Base-by-base conservation (phyloP, 768 basidiomycete genomes). In the Boletus subcaerulescens region DNA sequence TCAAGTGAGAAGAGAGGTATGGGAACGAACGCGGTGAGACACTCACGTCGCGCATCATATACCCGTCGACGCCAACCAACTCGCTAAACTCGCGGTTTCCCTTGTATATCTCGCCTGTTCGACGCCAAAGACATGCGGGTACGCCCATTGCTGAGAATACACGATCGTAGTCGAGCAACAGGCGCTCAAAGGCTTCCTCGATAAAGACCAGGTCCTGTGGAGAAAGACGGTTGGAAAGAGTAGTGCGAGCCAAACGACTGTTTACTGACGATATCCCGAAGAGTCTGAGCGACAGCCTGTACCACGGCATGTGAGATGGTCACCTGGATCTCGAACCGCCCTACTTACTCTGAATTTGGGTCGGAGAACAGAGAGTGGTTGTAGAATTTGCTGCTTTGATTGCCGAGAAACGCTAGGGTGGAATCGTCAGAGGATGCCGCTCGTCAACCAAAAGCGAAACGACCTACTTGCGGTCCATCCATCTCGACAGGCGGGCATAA, bases 81-180 rank as follows among this genome's bases (percentile, higher is more conserved):
- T 93, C 91, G 7, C 93, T 87, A 69, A 99, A 98, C 73, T 96
- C 94, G 52, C 92, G 83, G 68, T 99, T 99, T 42, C 89, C 95
- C 71, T 98, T 98, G 78, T 98, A 98, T 59, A 98, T 98, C 75
- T 98, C 95, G 33, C 96, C 96, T 3, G 96, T 99, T 45, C 96
- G 78, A 26, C 95, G 80, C 96, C 96, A 98, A 7, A 98, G 80
- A 61, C 96, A 99, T 0, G 94, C 94, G 0, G 96, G 96, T 4
- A 98, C 93, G 33, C 93, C 94, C 88, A 99, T 98, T 0, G 92
- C 93, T 49, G 87, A 87, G 72, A 93, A 92, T 14, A 91, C 93
- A 22, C 94, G 87, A 68, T 98, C 96, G 59, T 98, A 98, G 66
- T 97, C 94, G 20, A 98, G 83, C 53, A 99, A 77, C 56, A 98